Evolutionary conservation across 352 stramenopile species (phyloP), one percentile per base, ranked within the genome.

Genomic region (Phytopythium aichiense): DNA sequence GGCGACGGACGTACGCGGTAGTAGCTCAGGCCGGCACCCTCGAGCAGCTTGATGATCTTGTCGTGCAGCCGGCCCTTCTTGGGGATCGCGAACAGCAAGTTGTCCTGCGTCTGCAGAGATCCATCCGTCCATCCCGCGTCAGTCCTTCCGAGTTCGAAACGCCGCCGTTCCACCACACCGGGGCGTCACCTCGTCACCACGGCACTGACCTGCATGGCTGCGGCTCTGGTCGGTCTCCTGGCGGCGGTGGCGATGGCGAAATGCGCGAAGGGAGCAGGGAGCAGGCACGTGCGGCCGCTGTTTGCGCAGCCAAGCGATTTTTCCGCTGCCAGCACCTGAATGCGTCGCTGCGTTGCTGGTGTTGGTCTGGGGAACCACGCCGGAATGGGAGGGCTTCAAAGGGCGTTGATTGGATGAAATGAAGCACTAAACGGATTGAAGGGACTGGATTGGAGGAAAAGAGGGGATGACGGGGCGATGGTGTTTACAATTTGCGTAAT

Each of bases 61-160:
- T 99, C 94, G 65, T 98, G 95, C 43, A 99, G 81, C 57, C 96
- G 88, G 18, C 97, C 97, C 72, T 99, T 99, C 80, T 99, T 99
- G 46, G 97, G 97, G 56, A 99, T 91, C 23, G 92, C 97, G 65
- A 99, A 94, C 48, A 96, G 82, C 51, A 94, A 64, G 31, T 87
- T 88, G 73, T 92, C 75, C 46, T 87, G 69, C 23, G 65, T 73
- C 60, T 61, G 54, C 22, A 31, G 28, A 4, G 28, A 31, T 31
- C 28, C 28, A 31, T 31, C 28, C 28, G 28, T 30, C 4, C 28
- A 4, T 31, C 28, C 28, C 5, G 50, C 16, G 28, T 42, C 50
- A 28, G 3, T 15, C 15, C 13, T 38, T 4, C 16, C 7, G 12
- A 31, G 28, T 5, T 7, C 28, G 28, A 31, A 31, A 31, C 28